Evolutionary conservation across 129 eudicot species (phyloP), one percentile per base, ranked within the genome.

Genomic region (Tagetes patula): DNA sequence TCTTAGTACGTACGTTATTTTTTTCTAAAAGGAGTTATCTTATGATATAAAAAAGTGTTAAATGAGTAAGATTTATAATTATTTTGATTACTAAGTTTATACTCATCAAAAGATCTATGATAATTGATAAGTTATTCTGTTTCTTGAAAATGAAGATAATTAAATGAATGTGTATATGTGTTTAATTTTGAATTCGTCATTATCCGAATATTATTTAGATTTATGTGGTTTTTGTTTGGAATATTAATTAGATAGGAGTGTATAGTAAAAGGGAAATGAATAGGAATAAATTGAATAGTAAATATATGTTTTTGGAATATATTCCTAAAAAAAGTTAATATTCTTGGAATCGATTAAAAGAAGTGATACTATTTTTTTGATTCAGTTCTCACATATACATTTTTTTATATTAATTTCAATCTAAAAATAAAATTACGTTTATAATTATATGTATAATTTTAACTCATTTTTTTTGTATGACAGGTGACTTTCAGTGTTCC

Each of bases 401-500:
- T 0, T 61, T 36, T 55, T 34, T 36, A 61, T 36, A 59, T 2
- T 61, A 34, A 34, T 34, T 36, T 61, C 36, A 1, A 36, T 60
- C 2, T 60, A 60, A 11, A 55, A 11, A 60, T 60, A 34, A 36
- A 10, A 4, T 33, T 59, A 59, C 33, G 14, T 33, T 59, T 59
- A 4, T 59, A 9, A 10, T 59, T 32, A 59, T 59, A 59, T 33
- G 4, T 32, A 34, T 33, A 32, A 33, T 9, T 33, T 34, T 32
- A 10, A 59, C 41, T 33, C 40, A 3, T 8, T 70, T 14, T 53
- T 36, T 0, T 73, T 6, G 47, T 50, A 27, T 49, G 13, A 10
- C 82, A 91, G 97, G 86, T 87, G 6, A 88, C 97, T 58, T 88
- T 45, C 39, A 88, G 90, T 73, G 76, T 91, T 59, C 97, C 97